Percentiles rank a stretch among this genome's conserved stretches.
Conservation (phyloP, 352 stramenopile species). For the Phytopythium mirpurense region DNA sequence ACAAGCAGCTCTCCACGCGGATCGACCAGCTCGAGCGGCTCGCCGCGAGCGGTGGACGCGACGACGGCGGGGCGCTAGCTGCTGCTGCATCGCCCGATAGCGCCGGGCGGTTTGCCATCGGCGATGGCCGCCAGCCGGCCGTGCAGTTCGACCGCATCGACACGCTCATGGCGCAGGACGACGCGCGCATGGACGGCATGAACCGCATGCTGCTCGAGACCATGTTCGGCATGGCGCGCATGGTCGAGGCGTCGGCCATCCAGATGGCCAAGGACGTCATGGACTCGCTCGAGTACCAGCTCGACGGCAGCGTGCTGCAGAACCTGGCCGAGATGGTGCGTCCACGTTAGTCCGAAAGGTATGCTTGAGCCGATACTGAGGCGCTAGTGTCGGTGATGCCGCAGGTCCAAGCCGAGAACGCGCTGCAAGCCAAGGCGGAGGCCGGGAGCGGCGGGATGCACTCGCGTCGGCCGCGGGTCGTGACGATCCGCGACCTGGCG, state of each 20-base stretch:
- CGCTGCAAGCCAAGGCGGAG: slow-evolving; percentile 40
- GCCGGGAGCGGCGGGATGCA: slow-evolving; percentile 3
- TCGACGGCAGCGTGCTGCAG: slow-evolving; percentile 59
- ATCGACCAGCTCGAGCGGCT: slow-evolving; percentile 62
- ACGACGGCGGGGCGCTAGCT: slow-evolving; percentile 2
- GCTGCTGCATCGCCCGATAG: no score
- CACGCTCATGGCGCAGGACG: slow-evolving; percentile 39
- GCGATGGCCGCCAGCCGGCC: slow-evolving; percentile 9
- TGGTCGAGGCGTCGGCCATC: slow-evolving; percentile 82
- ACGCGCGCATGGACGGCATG: slow-evolving; percentile 54
- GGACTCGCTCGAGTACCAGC: slow-evolving; percentile 73
- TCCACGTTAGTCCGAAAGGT: no score
- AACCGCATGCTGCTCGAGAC: slow-evolving; percentile 80
- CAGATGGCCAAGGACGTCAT: slow-evolving; percentile 80
- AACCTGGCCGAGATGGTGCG: slow-evolving; percentile 55
- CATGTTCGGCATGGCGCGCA: slow-evolving; percentile 79
- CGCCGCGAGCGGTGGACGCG: slow-evolving; percentile 6
- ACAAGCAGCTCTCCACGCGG: slow-evolving; percentile 54
- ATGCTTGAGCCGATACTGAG: not conserved
- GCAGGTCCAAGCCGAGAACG: slow-evolving; percentile 55
- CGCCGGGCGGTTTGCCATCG: no score
- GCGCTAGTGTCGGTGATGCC: not conserved
- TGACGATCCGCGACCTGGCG: slow-evolving; percentile 56
- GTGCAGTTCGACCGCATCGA: slow-evolving; percentile 54
- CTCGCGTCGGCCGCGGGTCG: slow-evolving; percentile 11